These are phyloP conservation scores for Aspergillus japonicus DNA, from an alignment of 2,329 filamentous ascomycete species.

Conservation along the genomic window DNA sequence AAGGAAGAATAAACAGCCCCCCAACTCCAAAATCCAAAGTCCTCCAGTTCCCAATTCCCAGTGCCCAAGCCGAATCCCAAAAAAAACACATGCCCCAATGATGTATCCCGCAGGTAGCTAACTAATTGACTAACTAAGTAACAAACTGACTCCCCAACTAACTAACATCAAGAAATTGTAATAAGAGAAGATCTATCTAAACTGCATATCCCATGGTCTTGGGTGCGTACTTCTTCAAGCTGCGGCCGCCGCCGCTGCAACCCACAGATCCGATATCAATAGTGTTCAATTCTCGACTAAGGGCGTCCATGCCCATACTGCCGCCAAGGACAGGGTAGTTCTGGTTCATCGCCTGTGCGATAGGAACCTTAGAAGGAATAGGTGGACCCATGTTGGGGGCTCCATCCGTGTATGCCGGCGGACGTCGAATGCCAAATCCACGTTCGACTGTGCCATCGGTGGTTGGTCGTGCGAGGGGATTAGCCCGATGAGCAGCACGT, in stretches of 20 bases:
- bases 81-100: no score
- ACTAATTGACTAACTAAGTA: no score
- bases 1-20: no score
- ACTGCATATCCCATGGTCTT: not conserved
- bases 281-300: slow-evolving; percentile 58
- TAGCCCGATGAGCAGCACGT: slow-evolving; percentile 28
- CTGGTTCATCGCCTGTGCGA: slow-evolving; percentile 31
- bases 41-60: no score
- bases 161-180: not conserved
- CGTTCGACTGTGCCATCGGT: not conserved
- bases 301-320: slow-evolving; percentile 45
- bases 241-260: slow-evolving; percentile 21
- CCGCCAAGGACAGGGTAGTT: slow-evolving; percentile 29
- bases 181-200: not conserved
- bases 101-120: no score
- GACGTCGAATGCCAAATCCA: slow-evolving; percentile 9
- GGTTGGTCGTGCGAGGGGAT: slow-evolving; percentile 3
- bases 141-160: not conserved
- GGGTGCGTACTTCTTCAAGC: not conserved
- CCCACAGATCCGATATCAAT: slow-evolving; percentile 49
- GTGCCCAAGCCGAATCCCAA: no score
- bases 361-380: slow-evolving; percentile 45
- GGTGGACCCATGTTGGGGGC: slow-evolving; percentile 30
- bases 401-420: slow-evolving; percentile 5
- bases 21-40: no score